Evolutionary conservation across 305 asterid genomes (phyloP).

Genomic region (Rubia occidens): DNA sequence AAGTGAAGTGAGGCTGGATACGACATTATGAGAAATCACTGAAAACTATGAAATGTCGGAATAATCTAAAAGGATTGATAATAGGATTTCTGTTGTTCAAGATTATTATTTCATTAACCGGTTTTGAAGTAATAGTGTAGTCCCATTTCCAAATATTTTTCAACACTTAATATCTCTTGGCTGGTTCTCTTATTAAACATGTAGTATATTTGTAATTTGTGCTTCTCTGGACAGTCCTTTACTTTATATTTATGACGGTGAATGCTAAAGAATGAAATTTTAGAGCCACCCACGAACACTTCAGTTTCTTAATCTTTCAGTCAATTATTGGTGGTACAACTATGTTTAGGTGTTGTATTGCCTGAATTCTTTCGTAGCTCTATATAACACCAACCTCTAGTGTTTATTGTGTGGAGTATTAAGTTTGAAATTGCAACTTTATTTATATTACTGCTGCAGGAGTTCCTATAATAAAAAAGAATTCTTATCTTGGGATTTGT

Average conservation of each 20-base stretch:
- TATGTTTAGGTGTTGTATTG: neutral
- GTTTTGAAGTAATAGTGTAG: neutral
- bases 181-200: neutral
- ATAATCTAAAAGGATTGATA: neutral
- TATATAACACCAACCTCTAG: neutral
- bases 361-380: neutral
- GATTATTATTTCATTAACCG: neutral
- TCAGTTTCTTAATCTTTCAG: constrained; percentile 2
- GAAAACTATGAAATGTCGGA: neutral
- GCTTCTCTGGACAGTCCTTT: neutral
- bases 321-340: neutral
- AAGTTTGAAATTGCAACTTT: neutral
- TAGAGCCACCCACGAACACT: neutral
- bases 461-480: neutral
- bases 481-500: neutral
- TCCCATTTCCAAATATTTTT: neutral
- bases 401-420: neutral
- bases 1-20: too few species aligned
- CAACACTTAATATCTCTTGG: neutral
- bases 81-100: neutral
- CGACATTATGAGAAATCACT: neutral
- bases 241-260: neutral
- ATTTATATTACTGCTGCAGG: neutral
- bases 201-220: neutral
- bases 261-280: neutral